These are phyloP conservation scores for Ochetophila trinervis DNA, from an alignment of 306 rosid species.

Conservation along the genomic window DNA sequence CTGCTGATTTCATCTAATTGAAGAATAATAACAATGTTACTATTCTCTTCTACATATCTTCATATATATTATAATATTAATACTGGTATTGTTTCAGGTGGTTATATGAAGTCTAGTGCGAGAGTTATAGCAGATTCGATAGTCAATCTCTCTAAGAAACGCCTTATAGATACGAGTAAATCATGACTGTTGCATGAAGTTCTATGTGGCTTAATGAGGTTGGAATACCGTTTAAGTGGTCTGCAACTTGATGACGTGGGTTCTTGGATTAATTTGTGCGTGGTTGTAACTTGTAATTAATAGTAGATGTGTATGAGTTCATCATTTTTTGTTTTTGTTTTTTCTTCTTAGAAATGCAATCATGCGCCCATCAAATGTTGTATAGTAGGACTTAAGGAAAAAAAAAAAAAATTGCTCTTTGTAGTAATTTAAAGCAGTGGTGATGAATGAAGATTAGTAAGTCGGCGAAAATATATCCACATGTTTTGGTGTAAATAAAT, in stretches of 20 bases:
- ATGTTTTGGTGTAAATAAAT: too few relatives aligned
- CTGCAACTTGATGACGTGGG: background rate
- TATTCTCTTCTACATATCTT: too few relatives aligned
- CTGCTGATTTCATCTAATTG: background rate
- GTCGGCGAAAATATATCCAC: too few relatives aligned
- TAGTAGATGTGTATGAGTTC: background rate
- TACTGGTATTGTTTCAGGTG: constrained; percentile 52
- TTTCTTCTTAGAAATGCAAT: background rate
- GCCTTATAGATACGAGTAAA: constrained; percentile 52
- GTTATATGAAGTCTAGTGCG: constrained; percentile 93
- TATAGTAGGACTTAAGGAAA: too few relatives aligned
- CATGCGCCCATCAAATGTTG: too few relatives aligned
- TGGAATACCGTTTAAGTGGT: background rate
- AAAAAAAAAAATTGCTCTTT: too few relatives aligned
- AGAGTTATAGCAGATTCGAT: constrained; percentile 87
- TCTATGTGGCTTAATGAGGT: background rate
- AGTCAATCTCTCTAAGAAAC: constrained; percentile 58
- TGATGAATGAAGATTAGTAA: too few relatives aligned
- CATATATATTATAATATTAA: too few relatives aligned
- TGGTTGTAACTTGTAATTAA: background rate
- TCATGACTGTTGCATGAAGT: background rate
- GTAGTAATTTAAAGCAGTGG: too few relatives aligned
- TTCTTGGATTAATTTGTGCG: background rate
- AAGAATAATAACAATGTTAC: background rate
- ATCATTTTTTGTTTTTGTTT: background rate